Evolutionary conservation across 345 rosid genomes (phyloP), one percentile per base, ranked within the genome.

Genomic region (Pelargonium nanum): DNA sequence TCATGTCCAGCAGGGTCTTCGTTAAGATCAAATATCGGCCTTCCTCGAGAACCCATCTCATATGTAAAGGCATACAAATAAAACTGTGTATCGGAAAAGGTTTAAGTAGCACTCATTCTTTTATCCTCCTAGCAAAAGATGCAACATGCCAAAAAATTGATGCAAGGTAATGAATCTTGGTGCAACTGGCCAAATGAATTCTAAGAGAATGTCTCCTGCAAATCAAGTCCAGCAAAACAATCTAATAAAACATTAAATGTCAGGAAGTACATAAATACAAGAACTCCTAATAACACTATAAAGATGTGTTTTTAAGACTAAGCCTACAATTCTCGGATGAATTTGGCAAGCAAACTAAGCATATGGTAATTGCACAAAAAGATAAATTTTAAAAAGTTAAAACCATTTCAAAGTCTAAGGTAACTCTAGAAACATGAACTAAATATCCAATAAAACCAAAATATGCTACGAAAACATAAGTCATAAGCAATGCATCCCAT

Each of bases 41-140:
- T 86, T 77, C 95, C 92, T 70, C 85, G 78, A 62, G 92, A 84
- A 70, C 90, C 90, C 99, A 94, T 94, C 75, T 86, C 87, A 78
- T 81, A 71, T 64, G 83, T 72, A 76, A 72, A 77, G 77, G 85
- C 92, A 86, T 93, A 78, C 82, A 86, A 85, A 71, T 74, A 59
- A 71, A 59, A 69, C 50, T 55, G 51, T 61, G 30, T 55, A 32
- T 54, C 66, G n/a, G 64, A 62, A 54, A 45, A 44, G 60, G 22
- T 48, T 57, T 57, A 72, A 67, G 24, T 28, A 56, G 51, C 21
- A 22, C 15, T 58, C 61, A 44, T 65, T 48, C 26, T 9, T 30
- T 24, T 55, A 45, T 69, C n/a, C 19, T 61, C 66, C 64, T 70
- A 62, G n/a, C n/a, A n/a, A n/a, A n/a, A n/a, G n/a, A n/a, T n/a